Percentiles rank a stretch among this genome's conserved stretches.
These are phyloP conservation scores for Comarum palustre DNA, from an alignment of 306 rosid genomes.

Conservation along the genomic window DNA sequence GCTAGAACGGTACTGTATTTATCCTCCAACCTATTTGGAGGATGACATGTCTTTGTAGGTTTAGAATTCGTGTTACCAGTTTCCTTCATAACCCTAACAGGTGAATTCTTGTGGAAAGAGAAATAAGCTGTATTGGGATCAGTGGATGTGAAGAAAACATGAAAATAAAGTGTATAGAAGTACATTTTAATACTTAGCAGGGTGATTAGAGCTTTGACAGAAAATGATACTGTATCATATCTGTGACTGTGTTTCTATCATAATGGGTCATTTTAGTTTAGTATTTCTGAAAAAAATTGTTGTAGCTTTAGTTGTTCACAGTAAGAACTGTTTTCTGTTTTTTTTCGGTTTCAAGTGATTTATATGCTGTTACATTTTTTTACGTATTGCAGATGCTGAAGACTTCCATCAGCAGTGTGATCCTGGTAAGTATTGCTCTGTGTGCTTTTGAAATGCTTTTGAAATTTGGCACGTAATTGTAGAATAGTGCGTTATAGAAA, in stretches of 20 bases:
- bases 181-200: slow-evolving; percentile 3
- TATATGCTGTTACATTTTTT: slow-evolving; percentile 28
- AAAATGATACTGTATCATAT: background rate
- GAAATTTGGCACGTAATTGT: background rate
- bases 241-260: background rate
- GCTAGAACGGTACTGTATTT: background rate
- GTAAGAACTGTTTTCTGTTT: background rate
- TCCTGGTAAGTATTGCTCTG: slow-evolving; percentile 53
- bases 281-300: background rate
- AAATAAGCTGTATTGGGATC: background rate
- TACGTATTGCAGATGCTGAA: slow-evolving; percentile 68
- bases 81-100: background rate
- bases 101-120: background rate
- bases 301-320: background rate
- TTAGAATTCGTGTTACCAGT: background rate
- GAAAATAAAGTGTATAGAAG: background rate
- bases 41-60: background rate
- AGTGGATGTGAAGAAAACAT: background rate
- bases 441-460: background rate
- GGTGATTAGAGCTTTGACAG: background rate
- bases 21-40: slow-evolving; percentile 1
- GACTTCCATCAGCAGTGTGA: slow-evolving; percentile 81
- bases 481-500: background rate
- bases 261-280: background rate
- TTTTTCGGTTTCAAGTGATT: slow-evolving; percentile 15